Evolutionary conservation across 2,329 filamentous ascomycete species (phyloP), one percentile per base, ranked within the genome.

Genomic region (Aspergillus sp.): DNA sequence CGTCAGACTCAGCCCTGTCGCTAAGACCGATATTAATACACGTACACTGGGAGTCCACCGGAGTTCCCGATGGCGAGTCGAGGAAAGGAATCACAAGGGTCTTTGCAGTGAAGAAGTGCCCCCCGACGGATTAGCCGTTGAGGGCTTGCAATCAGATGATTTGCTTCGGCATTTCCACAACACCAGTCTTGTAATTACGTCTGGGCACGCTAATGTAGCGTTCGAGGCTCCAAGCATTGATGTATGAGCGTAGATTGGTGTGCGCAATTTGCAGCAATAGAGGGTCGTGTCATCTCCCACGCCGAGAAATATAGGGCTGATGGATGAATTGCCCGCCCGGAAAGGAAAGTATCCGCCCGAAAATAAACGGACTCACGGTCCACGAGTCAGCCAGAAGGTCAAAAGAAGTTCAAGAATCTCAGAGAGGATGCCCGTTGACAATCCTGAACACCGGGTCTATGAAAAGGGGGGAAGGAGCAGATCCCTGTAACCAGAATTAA

Each of bases 241-340:
- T 41, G 30, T n/a, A 46, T 22, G 30, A 47, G n/a, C 15, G n/a
- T 43, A n/a, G 25, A 55, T 47, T 48, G 53, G 41, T 55, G 53
- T 47, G 11, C 53, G 19, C 46, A 41, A 41, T 41, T 41, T 41
- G 25, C 22, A 38, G 7, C 25, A 45, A 22, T 34, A 38, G 54
- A 48, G 31, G 31, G 46, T 43, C 28, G 34, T 22, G n/a, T 45
- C 25, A 2, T 23, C 45, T 47, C 45, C 45, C 45, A 19, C 23
- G 54, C 54, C 54, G 8, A 57, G 54, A 50, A 43, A 50, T 57
- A 57, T 57, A 57, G 47, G 54, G 54, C 54, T 57, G 47, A 23
- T 17, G 17, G 43, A 15, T 41, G 11, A 41, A 41, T 15, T 6
- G 34, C 15, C 34, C 9, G 9, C 8, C 34, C 34, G 34, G 15